These are phyloP conservation scores for Rossbeevera mucosa DNA, from an alignment of 768 basidiomycete species.

Conservation along the genomic window DNA sequence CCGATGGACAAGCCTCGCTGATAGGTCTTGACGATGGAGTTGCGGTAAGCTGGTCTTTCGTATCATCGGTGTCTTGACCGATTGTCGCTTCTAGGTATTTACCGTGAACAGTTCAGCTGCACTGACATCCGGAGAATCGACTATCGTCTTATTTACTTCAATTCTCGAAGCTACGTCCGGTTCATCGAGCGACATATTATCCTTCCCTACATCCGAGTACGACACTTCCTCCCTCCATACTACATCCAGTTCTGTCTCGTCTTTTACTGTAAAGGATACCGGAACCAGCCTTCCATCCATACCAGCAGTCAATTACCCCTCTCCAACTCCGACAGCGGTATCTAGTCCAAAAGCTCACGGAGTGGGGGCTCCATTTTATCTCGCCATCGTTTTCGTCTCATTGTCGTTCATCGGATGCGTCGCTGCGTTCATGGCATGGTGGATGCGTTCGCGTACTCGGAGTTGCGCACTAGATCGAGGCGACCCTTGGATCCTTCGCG, in stretches of 20 bases:
- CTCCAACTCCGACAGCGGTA: conserved; percentile 21
- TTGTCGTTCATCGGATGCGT: conserved; percentile 44
- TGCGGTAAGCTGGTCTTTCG: conserved; percentile 3
- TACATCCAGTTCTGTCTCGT: conserved; percentile 5
- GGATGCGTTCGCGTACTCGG: conserved; percentile 39
- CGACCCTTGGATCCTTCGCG: conserved; percentile 33
- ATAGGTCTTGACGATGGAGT: conserved; percentile 14
- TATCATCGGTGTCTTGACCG: background rate
- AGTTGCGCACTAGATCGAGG: conserved; percentile 32
- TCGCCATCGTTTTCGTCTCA: conserved; percentile 45
- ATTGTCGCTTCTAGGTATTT: conserved; percentile 9
- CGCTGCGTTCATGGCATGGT: conserved; percentile 46
- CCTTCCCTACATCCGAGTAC: conserved; percentile 4
- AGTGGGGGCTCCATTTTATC: conserved; percentile 41
- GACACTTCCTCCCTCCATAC: background rate
- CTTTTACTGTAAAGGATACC: conserved; percentile 9
- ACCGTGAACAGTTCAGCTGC: background rate
- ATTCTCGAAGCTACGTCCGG: conserved; percentile 19
- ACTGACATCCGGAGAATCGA: background rate
- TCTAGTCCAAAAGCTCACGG: conserved; percentile 20
- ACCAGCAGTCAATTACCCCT: conserved; percentile 21
- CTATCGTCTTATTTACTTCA: conserved; percentile 10
- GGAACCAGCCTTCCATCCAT: conserved; percentile 22
- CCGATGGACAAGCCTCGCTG: conserved; percentile 27
- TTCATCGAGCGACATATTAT: background rate